Evolutionary conservation across 352 stramenopile species (phyloP).

Genomic region (Aphanomyces euteiches): DNA sequence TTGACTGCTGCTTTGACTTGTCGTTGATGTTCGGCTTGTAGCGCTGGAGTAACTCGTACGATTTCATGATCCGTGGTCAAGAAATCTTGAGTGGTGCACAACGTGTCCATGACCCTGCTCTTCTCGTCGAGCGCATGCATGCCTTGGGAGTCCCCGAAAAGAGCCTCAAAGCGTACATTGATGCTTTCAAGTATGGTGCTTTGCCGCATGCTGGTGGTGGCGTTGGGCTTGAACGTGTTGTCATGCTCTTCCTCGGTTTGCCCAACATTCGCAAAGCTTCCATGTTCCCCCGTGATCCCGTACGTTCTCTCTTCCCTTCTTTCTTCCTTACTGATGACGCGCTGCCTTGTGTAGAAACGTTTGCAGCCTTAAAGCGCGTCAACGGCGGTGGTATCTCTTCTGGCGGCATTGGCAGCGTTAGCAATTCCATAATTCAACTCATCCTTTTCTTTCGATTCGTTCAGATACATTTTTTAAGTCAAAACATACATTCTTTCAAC

Average conservation of each 20-base stretch:
- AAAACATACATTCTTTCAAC: conserved; percentile 8
- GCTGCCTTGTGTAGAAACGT: conserved; percentile 10
- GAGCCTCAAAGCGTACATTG: conserved; percentile 95
- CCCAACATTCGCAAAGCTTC: conserved; percentile 99
- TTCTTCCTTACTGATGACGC: neutral
- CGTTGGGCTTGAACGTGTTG: conserved; percentile 98
- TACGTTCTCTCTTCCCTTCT: conserved; percentile 32
- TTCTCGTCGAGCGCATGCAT: conserved; percentile 91
- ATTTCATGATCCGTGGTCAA: conserved; percentile 99
- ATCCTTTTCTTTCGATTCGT: neutral
- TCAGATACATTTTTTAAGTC: neutral
- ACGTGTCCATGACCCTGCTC: conserved; percentile 95
- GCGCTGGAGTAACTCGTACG: conserved; percentile 96
- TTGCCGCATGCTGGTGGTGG: conserved; percentile 97
- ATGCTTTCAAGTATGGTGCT: conserved; percentile 98
- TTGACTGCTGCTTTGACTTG: neutral
- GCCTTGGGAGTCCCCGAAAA: conserved; percentile 78
- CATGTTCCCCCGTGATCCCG: conserved; percentile 98
- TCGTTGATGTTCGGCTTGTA: conserved; percentile 17
- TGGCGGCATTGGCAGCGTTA: neutral
- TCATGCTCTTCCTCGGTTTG: conserved; percentile 98
- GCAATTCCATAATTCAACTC: no score
- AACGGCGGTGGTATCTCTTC: neutral
- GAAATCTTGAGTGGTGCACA: conserved; percentile 99
- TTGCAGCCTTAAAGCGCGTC: conserved; percentile 14